Evolutionary conservation across 1,139 yeast species (phyloP).

Genomic region (Geotrichum macrosporum): DNA sequence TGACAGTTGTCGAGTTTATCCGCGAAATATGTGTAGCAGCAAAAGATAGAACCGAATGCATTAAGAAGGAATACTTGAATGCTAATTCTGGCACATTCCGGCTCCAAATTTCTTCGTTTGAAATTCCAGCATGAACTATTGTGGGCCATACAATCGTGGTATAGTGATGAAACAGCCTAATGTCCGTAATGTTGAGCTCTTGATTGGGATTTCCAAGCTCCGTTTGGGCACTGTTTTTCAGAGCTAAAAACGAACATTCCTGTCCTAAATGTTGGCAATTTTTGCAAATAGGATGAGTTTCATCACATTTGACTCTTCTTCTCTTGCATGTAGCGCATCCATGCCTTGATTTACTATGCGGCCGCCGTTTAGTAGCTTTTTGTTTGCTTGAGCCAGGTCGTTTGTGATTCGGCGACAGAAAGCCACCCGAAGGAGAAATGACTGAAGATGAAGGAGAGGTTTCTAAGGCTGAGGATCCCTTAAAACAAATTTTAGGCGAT

Average conservation of each 20-base stretch:
- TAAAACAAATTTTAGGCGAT: too few species aligned
- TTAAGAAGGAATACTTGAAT: slow-evolving; percentile 79
- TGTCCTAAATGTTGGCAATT: slow-evolving; percentile 76
- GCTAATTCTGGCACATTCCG: slow-evolving; percentile 84
- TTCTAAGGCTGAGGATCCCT: too few species aligned
- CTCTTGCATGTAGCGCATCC: slow-evolving; percentile 89
- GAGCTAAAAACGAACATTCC: slow-evolving; percentile 52
- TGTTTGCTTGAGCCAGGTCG: too few species aligned
- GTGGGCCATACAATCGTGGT: slow-evolving; percentile 80
- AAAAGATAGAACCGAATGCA: slow-evolving; percentile 87
- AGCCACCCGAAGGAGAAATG: too few species aligned
- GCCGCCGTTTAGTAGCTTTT: slow-evolving; percentile 35
- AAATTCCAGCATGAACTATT: slow-evolving; percentile 84
- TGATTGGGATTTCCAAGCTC: too few species aligned
- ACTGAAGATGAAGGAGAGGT: too few species aligned
- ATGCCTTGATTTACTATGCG: slow-evolving; percentile 76
- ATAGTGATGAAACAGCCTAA: slow-evolving; percentile 81
- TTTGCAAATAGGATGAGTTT: slow-evolving; percentile 68
- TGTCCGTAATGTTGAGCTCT: slow-evolving; percentile 63
- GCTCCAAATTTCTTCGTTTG: slow-evolving; percentile 83
- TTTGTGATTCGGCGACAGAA: too few species aligned
- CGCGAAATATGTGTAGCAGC: slow-evolving; percentile 87
- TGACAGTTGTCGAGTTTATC: too few species aligned
- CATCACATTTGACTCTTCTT: slow-evolving; percentile 91
- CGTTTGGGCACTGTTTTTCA: too few species aligned